Evolutionary conservation across 1,139 yeast genomes (phyloP).

Genomic region (Meyerozyma sp.): DNA sequence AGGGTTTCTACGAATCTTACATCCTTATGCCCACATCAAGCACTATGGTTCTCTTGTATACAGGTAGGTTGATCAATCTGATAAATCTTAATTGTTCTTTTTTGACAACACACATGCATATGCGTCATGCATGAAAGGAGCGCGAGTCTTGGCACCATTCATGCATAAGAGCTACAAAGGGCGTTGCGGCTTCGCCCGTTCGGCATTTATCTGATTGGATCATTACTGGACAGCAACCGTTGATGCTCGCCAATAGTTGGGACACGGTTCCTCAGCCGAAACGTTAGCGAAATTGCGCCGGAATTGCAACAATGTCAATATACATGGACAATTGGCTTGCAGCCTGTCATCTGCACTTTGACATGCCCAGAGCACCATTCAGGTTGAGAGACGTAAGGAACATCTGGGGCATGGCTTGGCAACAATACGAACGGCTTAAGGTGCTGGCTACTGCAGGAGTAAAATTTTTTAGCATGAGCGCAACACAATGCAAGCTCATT

Average conservation of each 20-base stretch:
- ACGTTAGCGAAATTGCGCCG: too few species aligned
- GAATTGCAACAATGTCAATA: too few species aligned
- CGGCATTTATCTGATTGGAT: conserved; percentile 1
- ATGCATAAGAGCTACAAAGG: neutral
- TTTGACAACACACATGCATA: neutral
- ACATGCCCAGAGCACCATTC: too few species aligned
- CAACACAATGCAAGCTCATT: neutral
- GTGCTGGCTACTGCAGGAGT: neutral
- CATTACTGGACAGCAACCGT: neutral
- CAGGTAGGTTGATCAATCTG: neutral
- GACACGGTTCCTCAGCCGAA: too few species aligned
- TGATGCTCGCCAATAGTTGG: too few species aligned
- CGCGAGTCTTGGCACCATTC: neutral
- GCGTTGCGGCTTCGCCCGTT: neutral
- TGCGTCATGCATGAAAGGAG: neutral
- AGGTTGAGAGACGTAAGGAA: too few species aligned
- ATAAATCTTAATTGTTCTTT: neutral
- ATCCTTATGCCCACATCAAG: neutral
- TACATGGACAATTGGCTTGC: too few species aligned
- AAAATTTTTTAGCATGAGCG: neutral
- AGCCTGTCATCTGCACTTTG: too few species aligned
- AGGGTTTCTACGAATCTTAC: too few species aligned
- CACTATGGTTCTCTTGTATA: neutral
- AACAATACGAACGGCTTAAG: neutral
- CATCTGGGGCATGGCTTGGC: neutral